Evolutionary conservation across 495 filamentous ascomycete genomes (phyloP), one percentile per base, ranked within the genome.

Genomic region (Tuber melanosporum): DNA sequence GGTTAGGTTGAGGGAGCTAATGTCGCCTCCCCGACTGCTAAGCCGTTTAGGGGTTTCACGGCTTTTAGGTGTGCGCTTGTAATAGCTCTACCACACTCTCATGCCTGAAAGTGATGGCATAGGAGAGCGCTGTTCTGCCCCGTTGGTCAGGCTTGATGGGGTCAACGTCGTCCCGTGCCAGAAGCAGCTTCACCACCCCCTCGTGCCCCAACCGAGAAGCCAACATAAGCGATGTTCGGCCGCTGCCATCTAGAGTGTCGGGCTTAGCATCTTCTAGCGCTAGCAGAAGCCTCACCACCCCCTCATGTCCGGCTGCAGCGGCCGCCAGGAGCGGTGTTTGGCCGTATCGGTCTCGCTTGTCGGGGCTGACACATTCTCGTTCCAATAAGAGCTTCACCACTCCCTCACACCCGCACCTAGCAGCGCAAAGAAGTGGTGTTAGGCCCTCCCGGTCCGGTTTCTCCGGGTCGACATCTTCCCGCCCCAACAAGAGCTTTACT

Each of bases 141-240:
- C 17, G 46, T 20, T 15, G 44, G 44, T 47, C 46, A 20, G 46
- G 3, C 17, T 47, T 47, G 46, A 1, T 19, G 17, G 46, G 46
- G 46, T 47, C 6, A 15, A 47, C 46, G 20, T 47, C 46, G 12
- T 6, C 17, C 15, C 46, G 17, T 6, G 17, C 17, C 17, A 12
- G 80, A 10, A 84, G 77, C 45, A 83, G n/a, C 73, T 76, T 70
- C 49, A 85, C 83, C 17, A 81, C 76, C 32, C 52, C 71, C 74
- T 71, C 75, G 57, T 81, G 73, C 14, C 78, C 82, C 15, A 71
- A 62, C 43, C 1, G 10, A 44, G 80, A 75, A 70, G 82, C 82
- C 1, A 17, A 39, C 52, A 74, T 77, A 3, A 83, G 73, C 32
- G 82, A 74, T 47, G 82, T 79, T 36, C 41, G 62, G 9, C 79